phyloP scores from a whole-genome alignment of 371 early-diverging fungal genomes.

The Blakeslea trispora region DNA sequence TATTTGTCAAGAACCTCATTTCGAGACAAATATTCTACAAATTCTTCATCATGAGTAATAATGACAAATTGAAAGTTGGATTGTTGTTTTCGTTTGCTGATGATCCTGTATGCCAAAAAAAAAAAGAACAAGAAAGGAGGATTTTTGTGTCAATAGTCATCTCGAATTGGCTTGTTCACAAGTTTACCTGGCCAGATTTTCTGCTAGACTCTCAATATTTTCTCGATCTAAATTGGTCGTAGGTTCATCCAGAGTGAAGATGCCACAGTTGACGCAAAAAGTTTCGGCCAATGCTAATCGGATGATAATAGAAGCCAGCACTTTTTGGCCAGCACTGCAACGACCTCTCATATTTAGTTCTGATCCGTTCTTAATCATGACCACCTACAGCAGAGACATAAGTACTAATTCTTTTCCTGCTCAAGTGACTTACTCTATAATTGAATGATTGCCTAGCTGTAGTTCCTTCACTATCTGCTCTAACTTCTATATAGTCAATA shows the following conservation, averaged over 20 bases:
- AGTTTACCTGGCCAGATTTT: constrained; percentile 73
- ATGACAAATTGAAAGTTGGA: constrained; percentile 97
- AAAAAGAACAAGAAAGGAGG: too few relatives aligned
- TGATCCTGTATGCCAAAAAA: too few relatives aligned
- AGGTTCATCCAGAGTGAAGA: constrained; percentile 99
- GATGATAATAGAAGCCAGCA: constrained; percentile 96
- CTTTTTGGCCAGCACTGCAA: constrained; percentile 99
- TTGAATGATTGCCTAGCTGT: constrained; percentile 78
- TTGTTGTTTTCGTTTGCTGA: constrained; percentile 76
- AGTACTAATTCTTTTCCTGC: too few relatives aligned
- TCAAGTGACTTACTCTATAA: constrained; percentile 73
- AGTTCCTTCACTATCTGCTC: constrained; percentile 79
- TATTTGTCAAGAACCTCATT: constrained; percentile 83
- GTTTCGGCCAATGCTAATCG: constrained; percentile 98
- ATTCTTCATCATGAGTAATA: constrained; percentile 99
- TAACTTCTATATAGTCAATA: constrained; percentile 95
- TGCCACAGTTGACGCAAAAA: constrained; percentile 93
- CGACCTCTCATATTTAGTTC: constrained; percentile 98
- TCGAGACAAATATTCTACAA: constrained; percentile 84
- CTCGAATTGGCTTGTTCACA: background rate
- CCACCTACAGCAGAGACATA: constrained; percentile 59
- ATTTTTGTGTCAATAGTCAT: background rate
- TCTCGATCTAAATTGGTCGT: constrained; percentile 98
- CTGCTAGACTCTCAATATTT: constrained; percentile 93
- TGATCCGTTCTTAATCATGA: constrained; percentile 93